phyloP scores from a whole-genome alignment of 2,329 filamentous ascomycete genomes.

The Phyllosticta capitalensis region DNA sequence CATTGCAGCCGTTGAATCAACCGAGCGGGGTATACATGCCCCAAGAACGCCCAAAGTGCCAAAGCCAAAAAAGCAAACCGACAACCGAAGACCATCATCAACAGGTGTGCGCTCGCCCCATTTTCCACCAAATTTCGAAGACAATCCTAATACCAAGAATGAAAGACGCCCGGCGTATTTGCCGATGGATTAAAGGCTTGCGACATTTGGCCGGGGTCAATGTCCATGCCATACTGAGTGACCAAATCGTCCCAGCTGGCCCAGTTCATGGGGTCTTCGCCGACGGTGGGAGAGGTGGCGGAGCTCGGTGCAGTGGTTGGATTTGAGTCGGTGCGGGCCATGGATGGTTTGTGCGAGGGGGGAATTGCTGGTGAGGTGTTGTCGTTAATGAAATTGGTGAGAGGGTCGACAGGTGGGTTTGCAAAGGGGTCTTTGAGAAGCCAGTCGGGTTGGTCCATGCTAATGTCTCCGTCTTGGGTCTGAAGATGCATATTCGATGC shows the following conservation, averaged over 20 bases:
- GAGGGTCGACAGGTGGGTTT: not conserved
- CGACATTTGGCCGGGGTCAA: conserved; percentile 14
- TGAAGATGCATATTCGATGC: not conserved
- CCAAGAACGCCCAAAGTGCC: not conserved
- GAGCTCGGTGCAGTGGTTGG: not conserved
- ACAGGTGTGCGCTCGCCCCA: not conserved
- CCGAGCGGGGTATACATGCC: not conserved
- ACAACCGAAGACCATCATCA: not conserved
- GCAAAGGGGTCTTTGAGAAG: not conserved
- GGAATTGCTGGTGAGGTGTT: not conserved
- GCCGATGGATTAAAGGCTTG: not conserved
- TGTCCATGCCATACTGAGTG: conserved; percentile 36
- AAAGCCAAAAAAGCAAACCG: not conserved
- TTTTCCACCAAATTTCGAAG: not conserved
- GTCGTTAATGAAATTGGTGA: not conserved
- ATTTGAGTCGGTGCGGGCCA: not conserved
- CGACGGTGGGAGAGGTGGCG: not conserved
- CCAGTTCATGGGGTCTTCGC: conserved; percentile 33
- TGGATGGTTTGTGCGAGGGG: not conserved
- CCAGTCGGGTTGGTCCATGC: conserved; percentile 17
- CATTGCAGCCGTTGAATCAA: not conserved
- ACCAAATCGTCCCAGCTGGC: conserved; percentile 41
- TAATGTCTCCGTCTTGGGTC: conserved; percentile 4
- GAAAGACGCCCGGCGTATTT: not conserved
- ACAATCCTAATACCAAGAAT: not conserved